Conservation (phyloP, 1,284 basidiomycete genomes). For the Ceraceosorus bombacis region DNA sequence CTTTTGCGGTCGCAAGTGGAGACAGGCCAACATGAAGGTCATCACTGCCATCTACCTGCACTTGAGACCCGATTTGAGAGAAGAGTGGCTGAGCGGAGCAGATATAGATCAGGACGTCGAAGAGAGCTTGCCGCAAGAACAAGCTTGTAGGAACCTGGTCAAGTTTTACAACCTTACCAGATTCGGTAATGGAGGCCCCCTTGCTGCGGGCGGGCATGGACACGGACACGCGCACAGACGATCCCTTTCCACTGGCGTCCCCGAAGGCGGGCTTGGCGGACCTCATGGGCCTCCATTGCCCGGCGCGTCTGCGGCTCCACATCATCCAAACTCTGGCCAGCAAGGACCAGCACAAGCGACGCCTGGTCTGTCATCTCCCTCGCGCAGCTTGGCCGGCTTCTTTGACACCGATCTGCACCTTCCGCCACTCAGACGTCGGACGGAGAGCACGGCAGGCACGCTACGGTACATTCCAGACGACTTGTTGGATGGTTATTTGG, state of each 20-base stretch:
- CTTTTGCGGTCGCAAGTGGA: slow-evolving; percentile 95
- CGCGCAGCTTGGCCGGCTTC: slow-evolving; percentile 21
- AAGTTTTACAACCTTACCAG: slow-evolving; percentile 64
- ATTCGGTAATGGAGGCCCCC: slow-evolving; percentile 17
- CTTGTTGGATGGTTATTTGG: slow-evolving; percentile 54
- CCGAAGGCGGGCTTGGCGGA: not conserved
- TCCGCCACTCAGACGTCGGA: slow-evolving; percentile 49
- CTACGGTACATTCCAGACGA: slow-evolving; percentile 53
- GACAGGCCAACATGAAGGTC: slow-evolving; percentile 99
- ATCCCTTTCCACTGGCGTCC: slow-evolving; percentile 23
- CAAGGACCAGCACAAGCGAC: slow-evolving; percentile 1
- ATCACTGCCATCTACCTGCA: slow-evolving; percentile 98
- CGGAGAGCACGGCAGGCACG: slow-evolving; percentile 43
- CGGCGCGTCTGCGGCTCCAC: not conserved
- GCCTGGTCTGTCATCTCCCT: slow-evolving; percentile 14
- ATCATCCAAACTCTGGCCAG: slow-evolving; percentile 3
- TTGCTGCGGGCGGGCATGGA: not conserved
- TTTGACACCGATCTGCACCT: slow-evolving; percentile 52
- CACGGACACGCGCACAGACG: slow-evolving; percentile 26
- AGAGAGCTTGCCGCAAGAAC: slow-evolving; percentile 73
- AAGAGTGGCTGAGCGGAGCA: slow-evolving; percentile 91
- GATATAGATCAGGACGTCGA: slow-evolving; percentile 84
- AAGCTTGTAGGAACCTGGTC: slow-evolving; percentile 85
- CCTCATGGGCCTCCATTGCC: not conserved
- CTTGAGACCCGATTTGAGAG: slow-evolving; percentile 87